These are phyloP conservation scores for Candolleomyces efflorescens DNA, from an alignment of 768 basidiomycete species.

Conservation along the genomic window DNA sequence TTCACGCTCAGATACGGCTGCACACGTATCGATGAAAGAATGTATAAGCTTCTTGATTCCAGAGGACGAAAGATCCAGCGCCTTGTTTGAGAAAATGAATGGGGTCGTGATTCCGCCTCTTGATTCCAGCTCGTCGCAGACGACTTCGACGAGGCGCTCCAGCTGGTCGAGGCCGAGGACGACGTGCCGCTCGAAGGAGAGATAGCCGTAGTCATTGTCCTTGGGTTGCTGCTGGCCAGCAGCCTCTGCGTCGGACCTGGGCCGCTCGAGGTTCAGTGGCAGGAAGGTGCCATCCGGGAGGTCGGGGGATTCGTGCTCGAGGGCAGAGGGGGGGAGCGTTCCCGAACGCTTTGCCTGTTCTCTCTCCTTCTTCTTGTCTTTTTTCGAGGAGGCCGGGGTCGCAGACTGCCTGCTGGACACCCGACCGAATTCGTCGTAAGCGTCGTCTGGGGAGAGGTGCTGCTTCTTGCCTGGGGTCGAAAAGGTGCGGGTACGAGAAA, in stretches of 20 bases:
- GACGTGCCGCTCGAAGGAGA: constrained; percentile 69
- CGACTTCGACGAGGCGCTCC: constrained; percentile 62
- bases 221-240: constrained; percentile 29
- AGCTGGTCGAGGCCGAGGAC: constrained; percentile 74
- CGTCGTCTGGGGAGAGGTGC: constrained; percentile 20
- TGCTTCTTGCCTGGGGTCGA: constrained; percentile 49
- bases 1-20: constrained; percentile 22
- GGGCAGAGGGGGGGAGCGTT: constrained; percentile 33
- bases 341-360: constrained; percentile 34
- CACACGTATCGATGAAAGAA: constrained; percentile 71
- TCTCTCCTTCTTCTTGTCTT: constrained; percentile 51
- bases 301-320: constrained; percentile 25
- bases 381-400: constrained; percentile 34
- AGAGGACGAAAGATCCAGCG: constrained; percentile 77
- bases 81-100: constrained; percentile 85
- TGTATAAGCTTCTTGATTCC: constrained; percentile 73
- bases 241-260: constrained; percentile 32
- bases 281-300: constrained; percentile 52
- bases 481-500: constrained; percentile 64
- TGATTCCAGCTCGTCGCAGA: constrained; percentile 65
- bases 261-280: constrained; percentile 47
- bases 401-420: constrained; percentile 42
- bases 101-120: constrained; percentile 84
- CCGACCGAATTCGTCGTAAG: constrained; percentile 64
- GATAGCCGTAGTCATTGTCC: constrained; percentile 62